Evolutionary conservation across 1,139 yeast species (phyloP).

Genomic region (Debaryomycetaceae sp.): DNA sequence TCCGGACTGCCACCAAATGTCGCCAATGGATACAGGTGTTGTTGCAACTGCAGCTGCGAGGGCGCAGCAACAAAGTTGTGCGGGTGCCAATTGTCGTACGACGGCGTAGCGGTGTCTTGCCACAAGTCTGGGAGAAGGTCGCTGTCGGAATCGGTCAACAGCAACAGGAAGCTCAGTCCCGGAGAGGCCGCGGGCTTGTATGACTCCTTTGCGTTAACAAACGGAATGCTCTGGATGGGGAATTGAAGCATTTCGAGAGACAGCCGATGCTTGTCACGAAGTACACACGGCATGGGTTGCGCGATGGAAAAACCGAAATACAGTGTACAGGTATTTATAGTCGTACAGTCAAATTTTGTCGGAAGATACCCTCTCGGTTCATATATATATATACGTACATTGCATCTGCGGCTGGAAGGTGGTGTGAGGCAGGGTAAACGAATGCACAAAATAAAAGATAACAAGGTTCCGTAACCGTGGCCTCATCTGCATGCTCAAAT

Average conservation of each 20-base stretch:
- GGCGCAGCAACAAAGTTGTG: background rate
- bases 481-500: conserved; percentile 5
- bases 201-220: background rate
- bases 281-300: no score
- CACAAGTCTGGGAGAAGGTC: conserved; percentile 9
- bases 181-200: conserved; percentile 6
- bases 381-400: conserved; percentile 3
- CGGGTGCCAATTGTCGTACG: conserved; percentile 2
- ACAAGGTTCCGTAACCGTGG: conserved; percentile 4
- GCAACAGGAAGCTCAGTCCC: conserved; percentile 7
- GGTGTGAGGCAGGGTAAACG: no score
- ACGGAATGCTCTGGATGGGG: conserved; percentile 5
- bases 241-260: conserved; percentile 7
- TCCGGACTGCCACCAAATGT: no score
- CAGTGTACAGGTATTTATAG: no score
- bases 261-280: no score
- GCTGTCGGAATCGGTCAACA: conserved; percentile 6
- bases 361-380: background rate
- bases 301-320: no score
- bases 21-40: conserved; percentile 5
- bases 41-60: conserved; percentile 4
- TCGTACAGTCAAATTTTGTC: no score
- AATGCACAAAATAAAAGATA: no score
- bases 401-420: no score
- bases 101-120: conserved; percentile 7